A percentile compares a stretch with the other conserved stretches of the same genome.
Evolutionary conservation across 306 rosid genomes (phyloP).

Genomic region (Psophocarpus tetragonolobus): DNA sequence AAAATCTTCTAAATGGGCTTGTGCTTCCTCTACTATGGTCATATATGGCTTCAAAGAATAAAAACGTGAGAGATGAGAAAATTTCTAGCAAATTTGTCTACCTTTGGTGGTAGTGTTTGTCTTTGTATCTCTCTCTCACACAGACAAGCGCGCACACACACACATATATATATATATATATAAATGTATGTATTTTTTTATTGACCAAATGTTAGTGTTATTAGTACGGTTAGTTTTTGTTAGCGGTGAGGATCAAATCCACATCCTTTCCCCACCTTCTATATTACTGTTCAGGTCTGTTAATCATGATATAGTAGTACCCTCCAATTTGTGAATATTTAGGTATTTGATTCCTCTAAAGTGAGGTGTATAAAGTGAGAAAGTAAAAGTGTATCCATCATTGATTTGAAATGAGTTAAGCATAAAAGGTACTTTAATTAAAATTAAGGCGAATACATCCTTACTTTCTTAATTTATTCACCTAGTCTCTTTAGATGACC

Average conservation of each 20-base stretch:
- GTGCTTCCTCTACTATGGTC: constrained; percentile 65
- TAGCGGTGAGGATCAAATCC: too few species aligned
- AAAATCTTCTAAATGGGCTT: constrained; percentile 66
- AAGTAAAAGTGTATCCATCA: not conserved
- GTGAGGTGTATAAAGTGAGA: not conserved
- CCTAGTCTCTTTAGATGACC: not conserved
- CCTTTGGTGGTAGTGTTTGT: constrained; percentile 27
- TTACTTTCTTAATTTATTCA: not conserved
- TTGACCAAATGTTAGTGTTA: too few species aligned
- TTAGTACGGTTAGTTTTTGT: too few species aligned
- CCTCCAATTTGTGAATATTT: constrained; percentile 8
- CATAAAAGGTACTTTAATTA: not conserved
- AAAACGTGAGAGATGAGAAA: constrained; percentile 60
- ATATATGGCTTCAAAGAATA: constrained; percentile 48
- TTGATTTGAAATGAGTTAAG: constrained; percentile 3
- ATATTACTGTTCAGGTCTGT: constrained; percentile 28
- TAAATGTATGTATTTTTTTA: too few species aligned
- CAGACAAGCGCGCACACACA: too few species aligned
- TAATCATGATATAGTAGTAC: constrained; percentile 7
- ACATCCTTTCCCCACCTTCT: too few species aligned
- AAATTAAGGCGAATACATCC: not conserved
- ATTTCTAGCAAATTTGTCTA: constrained; percentile 31
- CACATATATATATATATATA: too few species aligned
- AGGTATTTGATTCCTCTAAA: not conserved
- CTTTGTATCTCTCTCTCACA: too few species aligned